Conservation (phyloP, 2,329 filamentous ascomycete genomes). For the Dactylellina leptospora region DNA sequence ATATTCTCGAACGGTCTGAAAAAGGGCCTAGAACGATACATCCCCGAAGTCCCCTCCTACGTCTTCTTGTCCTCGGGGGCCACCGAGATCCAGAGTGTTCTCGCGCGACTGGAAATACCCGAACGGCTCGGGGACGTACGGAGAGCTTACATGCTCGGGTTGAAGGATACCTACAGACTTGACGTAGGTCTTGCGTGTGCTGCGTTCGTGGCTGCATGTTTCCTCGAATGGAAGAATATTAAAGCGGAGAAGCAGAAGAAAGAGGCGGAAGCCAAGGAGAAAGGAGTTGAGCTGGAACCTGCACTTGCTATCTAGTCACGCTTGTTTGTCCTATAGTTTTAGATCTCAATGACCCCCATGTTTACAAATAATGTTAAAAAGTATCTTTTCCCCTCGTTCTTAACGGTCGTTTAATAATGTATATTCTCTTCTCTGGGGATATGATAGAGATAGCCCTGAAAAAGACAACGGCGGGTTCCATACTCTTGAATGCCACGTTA, state of each 20-base stretch:
- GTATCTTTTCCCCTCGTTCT: background rate
- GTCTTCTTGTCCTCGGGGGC: slow-evolving; percentile 67
- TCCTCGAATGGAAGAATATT: slow-evolving; percentile 66
- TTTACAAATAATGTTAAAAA: no score
- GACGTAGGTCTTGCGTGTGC: slow-evolving; percentile 64
- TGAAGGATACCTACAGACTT: slow-evolving; percentile 67
- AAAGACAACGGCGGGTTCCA: no score
- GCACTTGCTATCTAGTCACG: slow-evolving; percentile 34
- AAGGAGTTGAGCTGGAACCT: slow-evolving; percentile 53
- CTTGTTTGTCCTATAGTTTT: no score
- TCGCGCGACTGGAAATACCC: slow-evolving; percentile 59
- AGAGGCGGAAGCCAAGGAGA: slow-evolving; percentile 48
- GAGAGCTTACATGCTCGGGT: slow-evolving; percentile 64
- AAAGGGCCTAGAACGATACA: slow-evolving; percentile 57
- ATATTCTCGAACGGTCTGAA: slow-evolving; percentile 65
- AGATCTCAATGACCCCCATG: no score
- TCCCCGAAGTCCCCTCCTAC: slow-evolving; percentile 62
- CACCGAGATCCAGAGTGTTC: slow-evolving; percentile 61
- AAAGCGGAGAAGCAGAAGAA: slow-evolving; percentile 54
- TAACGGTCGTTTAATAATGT: background rate
- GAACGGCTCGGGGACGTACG: slow-evolving; percentile 63
- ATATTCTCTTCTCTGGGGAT: background rate
- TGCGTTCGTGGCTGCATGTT: slow-evolving; percentile 63
- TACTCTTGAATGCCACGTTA: no score
- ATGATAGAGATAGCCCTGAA: no score